Conservation (phyloP, 306 rosid species). For the Cercis canadensis region DNA sequence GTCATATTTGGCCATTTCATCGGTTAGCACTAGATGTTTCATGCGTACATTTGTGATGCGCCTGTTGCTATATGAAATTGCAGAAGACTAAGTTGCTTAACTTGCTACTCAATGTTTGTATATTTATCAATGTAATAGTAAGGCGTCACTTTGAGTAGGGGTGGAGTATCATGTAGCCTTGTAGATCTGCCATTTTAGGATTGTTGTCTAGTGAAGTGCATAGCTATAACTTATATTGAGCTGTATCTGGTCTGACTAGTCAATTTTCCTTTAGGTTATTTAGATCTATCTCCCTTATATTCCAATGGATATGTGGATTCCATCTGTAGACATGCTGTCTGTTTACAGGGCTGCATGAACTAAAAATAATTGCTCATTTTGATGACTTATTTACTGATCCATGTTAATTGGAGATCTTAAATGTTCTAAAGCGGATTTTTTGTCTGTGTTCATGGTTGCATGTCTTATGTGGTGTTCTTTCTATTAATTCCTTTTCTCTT, state of each 20-base stretch:
- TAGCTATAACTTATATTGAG: not conserved
- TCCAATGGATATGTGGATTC: not conserved
- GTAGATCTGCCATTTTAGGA: not conserved
- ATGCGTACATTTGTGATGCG: not conserved
- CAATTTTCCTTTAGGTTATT: not conserved
- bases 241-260: not conserved
- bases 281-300: no score
- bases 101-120: slow-evolving; percentile 8
- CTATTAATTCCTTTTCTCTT: slow-evolving; percentile 31
- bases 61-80: not conserved
- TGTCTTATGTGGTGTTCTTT: not conserved
- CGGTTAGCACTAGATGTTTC: not conserved
- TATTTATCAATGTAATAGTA: slow-evolving; percentile 8
- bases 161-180: not conserved
- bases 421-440: not conserved
- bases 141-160: not conserved
- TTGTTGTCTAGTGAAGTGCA: not conserved
- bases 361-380: slow-evolving; percentile 9
- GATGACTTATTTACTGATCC: not conserved
- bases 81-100: not conserved
- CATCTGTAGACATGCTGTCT: not conserved
- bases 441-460: not conserved
- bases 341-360: not conserved
- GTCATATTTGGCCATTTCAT: not conserved
- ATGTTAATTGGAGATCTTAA: slow-evolving; percentile 7